Base-by-base conservation (phyloP, 345 rosid genomes). In the Citropsis articulata region DNA sequence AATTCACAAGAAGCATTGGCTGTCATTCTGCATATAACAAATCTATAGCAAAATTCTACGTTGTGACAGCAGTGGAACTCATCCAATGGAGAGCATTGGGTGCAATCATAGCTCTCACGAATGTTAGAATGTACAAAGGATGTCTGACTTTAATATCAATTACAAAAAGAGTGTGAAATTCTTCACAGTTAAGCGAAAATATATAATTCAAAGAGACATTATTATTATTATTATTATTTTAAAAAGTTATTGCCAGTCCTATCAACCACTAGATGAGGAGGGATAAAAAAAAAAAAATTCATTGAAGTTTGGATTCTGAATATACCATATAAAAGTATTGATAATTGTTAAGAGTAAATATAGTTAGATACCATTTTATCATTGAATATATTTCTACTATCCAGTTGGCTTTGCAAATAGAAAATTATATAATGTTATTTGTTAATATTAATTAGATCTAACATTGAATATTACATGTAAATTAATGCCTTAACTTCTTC, bases 1-100 rank as follows among this genome's bases (percentile, higher is more conserved):
- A 65, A 79, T 57, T 78, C 7, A 66, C 79, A 80, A 30, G 55
- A 72, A 45, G 35, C n/a, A 71, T 57, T 35, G 80, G 36, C 3
- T 57, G 53, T 33, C 57, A 48, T 69, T 35, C 74, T 67, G 71
- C 31, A 63, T 27, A 70, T 65, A 19, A 33, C 10, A 19, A 14
- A 73, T 69, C 21, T 9, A 38, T 18, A 62, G 30, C 45, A 45
- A 42, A 35, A 48, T 67, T 7, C 36, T 53, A 76, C 35, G n/a
- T 56, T 76, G 24, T 53, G 30, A 68, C 24, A 40, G 72, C n/a
- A 42, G 33, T 59, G 38, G 27, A 48, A 61, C 13, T 31, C 70
- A 70, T 71, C 65, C 71, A 64, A 7, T 13, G 21, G 53, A 5
- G 53, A 62, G 33, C 53, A 5, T 27, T 61, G 22, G 42, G 30